Percentiles rank a stretch among this genome's conserved stretches.
Evolutionary conservation across 768 basidiomycete species (phyloP).

Genomic region (Pisolithus sp.): DNA sequence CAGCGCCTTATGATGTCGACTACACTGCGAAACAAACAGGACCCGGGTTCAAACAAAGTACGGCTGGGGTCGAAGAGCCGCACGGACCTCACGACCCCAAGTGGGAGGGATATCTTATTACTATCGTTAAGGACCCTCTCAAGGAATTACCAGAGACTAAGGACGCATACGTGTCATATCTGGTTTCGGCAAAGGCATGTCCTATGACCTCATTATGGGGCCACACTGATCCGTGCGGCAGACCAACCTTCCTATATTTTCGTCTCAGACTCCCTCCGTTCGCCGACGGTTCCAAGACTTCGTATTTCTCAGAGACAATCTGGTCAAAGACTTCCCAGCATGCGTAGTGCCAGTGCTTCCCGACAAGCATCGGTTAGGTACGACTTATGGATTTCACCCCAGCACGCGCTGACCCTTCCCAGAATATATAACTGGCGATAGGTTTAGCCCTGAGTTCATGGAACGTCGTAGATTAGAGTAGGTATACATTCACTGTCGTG

Average conservation of each 20-base stretch:
- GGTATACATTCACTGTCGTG: conserved; percentile 24
- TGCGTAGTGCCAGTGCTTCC: conserved; percentile 97
- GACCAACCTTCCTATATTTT: conserved; percentile 90
- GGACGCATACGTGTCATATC: conserved; percentile 93
- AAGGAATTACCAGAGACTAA: conserved; percentile 97
- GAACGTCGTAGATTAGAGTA: conserved; percentile 86
- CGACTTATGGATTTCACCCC: conserved; percentile 21
- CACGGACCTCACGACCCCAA: conserved; percentile 71
- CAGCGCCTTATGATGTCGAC: conserved; percentile 47
- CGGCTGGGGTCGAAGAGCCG: conserved; percentile 61
- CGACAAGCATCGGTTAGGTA: conserved; percentile 93
- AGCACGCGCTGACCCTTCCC: conserved; percentile 4
- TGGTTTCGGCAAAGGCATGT: conserved; percentile 80
- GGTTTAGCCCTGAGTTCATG: conserved; percentile 97
- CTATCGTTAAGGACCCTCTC: conserved; percentile 83
- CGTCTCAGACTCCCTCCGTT: conserved; percentile 62
- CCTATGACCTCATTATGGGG: background rate
- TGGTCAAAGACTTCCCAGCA: conserved; percentile 89
- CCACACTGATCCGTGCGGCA: conserved; percentile 27
- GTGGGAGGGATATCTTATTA: conserved; percentile 85
- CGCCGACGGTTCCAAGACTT: conserved; percentile 96
- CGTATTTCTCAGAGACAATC: conserved; percentile 83
- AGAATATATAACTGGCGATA: conserved; percentile 98
- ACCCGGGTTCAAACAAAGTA: conserved; percentile 80
- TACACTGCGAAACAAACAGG: conserved; percentile 37